Evolutionary conservation across 169 alveolate species (phyloP), one percentile per base, ranked within the genome.

Genomic region (Babesia caballi): DNA sequence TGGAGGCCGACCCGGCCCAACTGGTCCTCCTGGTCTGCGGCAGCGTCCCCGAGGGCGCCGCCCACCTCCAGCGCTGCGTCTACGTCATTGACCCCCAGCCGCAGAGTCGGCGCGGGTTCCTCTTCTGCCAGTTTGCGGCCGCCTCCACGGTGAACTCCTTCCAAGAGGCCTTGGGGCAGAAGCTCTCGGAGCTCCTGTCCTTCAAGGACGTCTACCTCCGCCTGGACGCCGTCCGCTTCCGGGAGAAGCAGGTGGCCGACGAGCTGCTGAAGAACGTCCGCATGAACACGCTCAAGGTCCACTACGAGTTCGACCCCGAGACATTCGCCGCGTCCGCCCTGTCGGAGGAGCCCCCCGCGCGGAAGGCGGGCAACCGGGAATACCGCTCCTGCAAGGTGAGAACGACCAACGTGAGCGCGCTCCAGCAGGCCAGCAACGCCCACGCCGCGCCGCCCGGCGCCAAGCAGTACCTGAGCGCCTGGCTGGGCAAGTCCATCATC

Each of bases 211-310:
- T 21, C 5, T 78, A 78, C 67, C 68, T 65, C 14, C 54, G 87
- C 4, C 35, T 78, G 21, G 87, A 78, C 56, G 51, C 69, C 0
- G 87, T 78, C 14, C 50, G 51, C 3, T 50, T 72, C 32, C 63
- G 71, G 14, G 87, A 78, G 69, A 66, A 67, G 52, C 87, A 78
- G 54, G 68, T 70, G 44, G 87, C 82, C 4, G 87, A 78, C 12
- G 82, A 78, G 32, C 49, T 78, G 21, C 41, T 78, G 25, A 78
- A 78, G 56, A 32, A 33, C 21, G 49, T 68, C 11, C 36, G 46
- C 15, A 41, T 66, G 57, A 57, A 73, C 38, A 58, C 68, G 27
- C 49, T 46, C n/a, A 47, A 41, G 71, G 77, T 74, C 12, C 4
- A 47, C 61, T 74, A 74, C 44, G 84, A 74, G 52, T 65, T 30